Evolutionary conservation across 768 basidiomycete genomes (phyloP), one percentile per base, ranked within the genome.

Genomic region (Chiua virens): DNA sequence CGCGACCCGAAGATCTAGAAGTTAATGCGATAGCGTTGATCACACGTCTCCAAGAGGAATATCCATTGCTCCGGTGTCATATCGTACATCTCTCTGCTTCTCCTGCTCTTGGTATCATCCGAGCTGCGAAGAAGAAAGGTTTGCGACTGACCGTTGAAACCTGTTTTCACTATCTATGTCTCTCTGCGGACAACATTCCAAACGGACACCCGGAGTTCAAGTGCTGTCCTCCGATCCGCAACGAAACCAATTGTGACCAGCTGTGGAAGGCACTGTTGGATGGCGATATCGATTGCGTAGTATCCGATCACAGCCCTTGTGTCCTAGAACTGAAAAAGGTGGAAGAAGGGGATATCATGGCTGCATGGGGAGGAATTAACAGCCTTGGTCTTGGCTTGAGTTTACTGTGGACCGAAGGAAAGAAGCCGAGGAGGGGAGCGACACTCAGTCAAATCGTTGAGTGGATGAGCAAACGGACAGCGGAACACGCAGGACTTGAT

Each of bases 291-390:
- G 92, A 97, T 70, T 94, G 80, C 63, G 85, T 98, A 47, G 94
- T 98, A 8, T 96, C 93, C 47, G 96, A 99, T 71, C 96, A 99
- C 65, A 94, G 91, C 56, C 95, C 95, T 15, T 98, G 95, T 68
- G 77, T 89, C 13, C 73, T 81, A 21, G 83, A 85, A 59, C 73
- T 99, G 52, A 99, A 98, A 75, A 80, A 79, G 53, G 67, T 85
- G 32, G 85, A 86, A 25, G 78, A 80, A 38, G 90, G 93, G 1
- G 80, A 94, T 62, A 77, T 98, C 54, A 89, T 97, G 86, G 68
- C 73, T 20, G 91, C 95, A 0, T 98, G 96, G 96, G 96, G 96
- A 37, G 96, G 96, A 0, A 91, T 99, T 56, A 89, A 87, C 54
- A 86, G 90, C 5, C 78, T 99, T 21, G 96, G 96, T 4, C 75